Evolutionary conservation across 2,329 filamentous ascomycete genomes (phyloP).

Genomic region (Fonsecaea multimorphosa): DNA sequence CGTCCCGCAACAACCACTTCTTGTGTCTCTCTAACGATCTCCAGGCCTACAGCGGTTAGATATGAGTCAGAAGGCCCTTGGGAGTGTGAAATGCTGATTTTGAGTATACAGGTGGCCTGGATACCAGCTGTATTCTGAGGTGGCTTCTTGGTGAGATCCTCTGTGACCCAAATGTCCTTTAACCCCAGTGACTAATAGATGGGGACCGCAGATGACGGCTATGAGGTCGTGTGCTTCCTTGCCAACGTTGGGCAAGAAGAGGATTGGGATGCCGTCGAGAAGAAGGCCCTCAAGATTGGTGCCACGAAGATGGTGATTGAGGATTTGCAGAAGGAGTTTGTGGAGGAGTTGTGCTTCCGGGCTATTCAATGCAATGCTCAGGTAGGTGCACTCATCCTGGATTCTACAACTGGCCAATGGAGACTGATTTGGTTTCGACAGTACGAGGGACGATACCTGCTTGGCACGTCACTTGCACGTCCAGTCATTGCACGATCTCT

Average conservation of each 20-base stretch:
- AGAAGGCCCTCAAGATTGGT: conserved; percentile 66
- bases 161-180: neutral
- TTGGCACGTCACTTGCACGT: conserved; percentile 47
- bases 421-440: neutral
- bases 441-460: conserved; percentile 35
- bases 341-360: conserved; percentile 80
- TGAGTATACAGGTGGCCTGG: conserved; percentile 57
- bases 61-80: neutral
- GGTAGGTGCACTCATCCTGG: neutral
- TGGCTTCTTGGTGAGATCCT: neutral
- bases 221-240: conserved; percentile 69
- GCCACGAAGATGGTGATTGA: conserved; percentile 60
- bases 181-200: conserved; percentile 40
- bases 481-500: conserved; percentile 56
- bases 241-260: conserved; percentile 75
- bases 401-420: neutral
- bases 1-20: neutral
- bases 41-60: neutral
- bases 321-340: conserved; percentile 75
- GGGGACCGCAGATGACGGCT: conserved; percentile 54
- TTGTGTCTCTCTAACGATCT: neutral
- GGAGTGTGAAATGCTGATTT: neutral
- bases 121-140: conserved; percentile 62
- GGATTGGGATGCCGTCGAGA: conserved; percentile 77
- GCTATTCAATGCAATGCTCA: conserved; percentile 70